Conservation (phyloP, 139 green algal species). For the Chlorella vulgaris region DNA sequence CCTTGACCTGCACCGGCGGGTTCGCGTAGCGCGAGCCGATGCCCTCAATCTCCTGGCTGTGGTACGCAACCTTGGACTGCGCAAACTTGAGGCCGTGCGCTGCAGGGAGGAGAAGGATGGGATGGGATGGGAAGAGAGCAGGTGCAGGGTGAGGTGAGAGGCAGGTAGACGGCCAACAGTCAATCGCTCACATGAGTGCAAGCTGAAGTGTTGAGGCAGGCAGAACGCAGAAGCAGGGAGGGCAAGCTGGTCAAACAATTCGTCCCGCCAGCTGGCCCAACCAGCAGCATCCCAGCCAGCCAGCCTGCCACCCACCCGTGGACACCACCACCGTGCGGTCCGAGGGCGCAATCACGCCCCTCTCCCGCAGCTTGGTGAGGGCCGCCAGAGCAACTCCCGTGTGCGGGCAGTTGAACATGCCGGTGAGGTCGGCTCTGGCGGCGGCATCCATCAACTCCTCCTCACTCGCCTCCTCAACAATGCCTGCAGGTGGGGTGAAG, state of each 20-base stretch:
- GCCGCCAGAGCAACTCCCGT: conserved; percentile 93
- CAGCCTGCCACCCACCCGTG: conserved; percentile 56
- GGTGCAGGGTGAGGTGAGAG: not conserved
- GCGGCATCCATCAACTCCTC: conserved; percentile 99
- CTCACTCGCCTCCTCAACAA: conserved; percentile 98
- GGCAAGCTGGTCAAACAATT: too few species aligned
- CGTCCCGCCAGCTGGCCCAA: not conserved
- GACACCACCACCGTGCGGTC: conserved; percentile 95
- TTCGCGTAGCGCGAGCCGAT: conserved; percentile 87
- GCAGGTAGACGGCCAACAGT: too few species aligned
- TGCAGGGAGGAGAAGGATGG: not conserved
- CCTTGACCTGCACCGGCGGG: conserved; percentile 89
- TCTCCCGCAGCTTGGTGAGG: conserved; percentile 93
- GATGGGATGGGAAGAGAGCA: not conserved
- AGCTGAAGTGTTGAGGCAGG: too few species aligned
- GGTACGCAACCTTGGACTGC: conserved; percentile 96
- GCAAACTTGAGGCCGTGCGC: conserved; percentile 99
- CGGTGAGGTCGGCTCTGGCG: conserved; percentile 93
- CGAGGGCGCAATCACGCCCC: conserved; percentile 81
- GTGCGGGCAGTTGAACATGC: conserved; percentile 77
- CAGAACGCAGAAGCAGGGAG: too few species aligned
- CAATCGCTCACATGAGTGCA: too few species aligned
- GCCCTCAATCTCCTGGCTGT: conserved; percentile 81
- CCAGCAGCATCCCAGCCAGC: not conserved
- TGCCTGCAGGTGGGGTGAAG: conserved; percentile 53